Percentiles rank a stretch among this genome's conserved stretches.
phyloP scores from a whole-genome alignment of 139 green algal genomes.

The Coelastrella sp. region DNA sequence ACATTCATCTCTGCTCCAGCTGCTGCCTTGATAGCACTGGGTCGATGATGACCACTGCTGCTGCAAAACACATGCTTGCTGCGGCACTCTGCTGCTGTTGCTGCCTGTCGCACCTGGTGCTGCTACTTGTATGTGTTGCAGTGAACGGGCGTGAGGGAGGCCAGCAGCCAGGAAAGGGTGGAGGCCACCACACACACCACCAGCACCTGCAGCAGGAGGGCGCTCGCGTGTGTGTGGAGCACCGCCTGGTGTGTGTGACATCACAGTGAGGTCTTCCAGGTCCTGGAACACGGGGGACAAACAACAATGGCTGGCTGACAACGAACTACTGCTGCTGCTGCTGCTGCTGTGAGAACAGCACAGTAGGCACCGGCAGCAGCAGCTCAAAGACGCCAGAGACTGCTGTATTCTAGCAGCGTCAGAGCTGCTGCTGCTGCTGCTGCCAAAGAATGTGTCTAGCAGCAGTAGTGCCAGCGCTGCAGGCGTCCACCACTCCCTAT shows the following conservation, averaged over 20 bases:
- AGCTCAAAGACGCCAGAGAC: neutral
- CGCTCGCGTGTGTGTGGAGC: neutral
- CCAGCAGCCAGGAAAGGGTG: neutral
- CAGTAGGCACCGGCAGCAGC: neutral
- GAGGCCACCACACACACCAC: neutral
- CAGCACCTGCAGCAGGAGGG: neutral
- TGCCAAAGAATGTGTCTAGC: neutral
- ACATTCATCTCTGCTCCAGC: too few species aligned
- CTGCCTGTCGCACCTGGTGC: neutral
- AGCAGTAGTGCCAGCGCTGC: neutral
- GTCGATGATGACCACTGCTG: neutral
- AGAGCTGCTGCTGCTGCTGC: neutral
- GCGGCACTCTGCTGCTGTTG: neutral
- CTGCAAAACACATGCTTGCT: neutral
- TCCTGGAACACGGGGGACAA: neutral
- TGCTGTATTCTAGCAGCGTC: neutral
- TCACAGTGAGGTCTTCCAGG: neutral
- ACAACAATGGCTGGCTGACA: neutral
- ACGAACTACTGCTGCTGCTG: neutral
- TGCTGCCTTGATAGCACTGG: too few species aligned
- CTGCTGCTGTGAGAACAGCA: neutral
- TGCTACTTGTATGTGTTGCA: neutral
- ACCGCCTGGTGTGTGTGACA: neutral
- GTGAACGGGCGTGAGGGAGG: neutral
- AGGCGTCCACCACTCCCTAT: neutral